Conservation (phyloP, 257 asterid species). For the Solanum ahanhuiri region DNA sequence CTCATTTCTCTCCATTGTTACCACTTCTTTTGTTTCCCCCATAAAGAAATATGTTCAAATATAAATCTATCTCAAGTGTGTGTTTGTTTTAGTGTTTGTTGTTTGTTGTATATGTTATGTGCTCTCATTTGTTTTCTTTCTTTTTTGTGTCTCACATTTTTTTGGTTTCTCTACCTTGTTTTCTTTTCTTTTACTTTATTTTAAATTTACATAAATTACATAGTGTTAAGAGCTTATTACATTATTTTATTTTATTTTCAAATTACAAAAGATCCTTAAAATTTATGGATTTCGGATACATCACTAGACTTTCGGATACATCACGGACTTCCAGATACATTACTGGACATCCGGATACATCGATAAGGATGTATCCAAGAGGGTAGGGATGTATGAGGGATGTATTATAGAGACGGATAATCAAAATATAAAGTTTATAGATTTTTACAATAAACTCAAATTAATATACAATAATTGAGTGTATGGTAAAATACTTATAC, state of each 20-base stretch:
- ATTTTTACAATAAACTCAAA: background rate
- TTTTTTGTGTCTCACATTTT: background rate
- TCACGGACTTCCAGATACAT: too few species aligned
- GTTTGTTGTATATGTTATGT: background rate
- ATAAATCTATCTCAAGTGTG: background rate
- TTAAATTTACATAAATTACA: too few species aligned
- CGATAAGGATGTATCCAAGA: too few species aligned
- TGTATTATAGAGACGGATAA: background rate
- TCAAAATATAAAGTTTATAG: fast-evolving
- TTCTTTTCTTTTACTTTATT: background rate
- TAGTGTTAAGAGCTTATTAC: too few species aligned
- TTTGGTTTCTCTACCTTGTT: background rate
- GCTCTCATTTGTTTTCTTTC: background rate
- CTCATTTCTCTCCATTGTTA: background rate
- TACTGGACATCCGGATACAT: too few species aligned
- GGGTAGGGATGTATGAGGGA: too few species aligned
- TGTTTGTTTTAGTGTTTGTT: background rate
- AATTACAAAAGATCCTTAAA: too few species aligned
- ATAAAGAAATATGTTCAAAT: background rate
- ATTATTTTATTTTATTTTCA: too few species aligned
- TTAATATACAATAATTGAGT: background rate
- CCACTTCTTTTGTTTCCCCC: background rate
- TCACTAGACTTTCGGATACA: too few species aligned
- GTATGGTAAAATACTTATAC: background rate
- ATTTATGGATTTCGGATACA: too few species aligned